These are phyloP conservation scores for Salix koriyanagi DNA, from an alignment of 345 rosid species.

Conservation along the genomic window DNA sequence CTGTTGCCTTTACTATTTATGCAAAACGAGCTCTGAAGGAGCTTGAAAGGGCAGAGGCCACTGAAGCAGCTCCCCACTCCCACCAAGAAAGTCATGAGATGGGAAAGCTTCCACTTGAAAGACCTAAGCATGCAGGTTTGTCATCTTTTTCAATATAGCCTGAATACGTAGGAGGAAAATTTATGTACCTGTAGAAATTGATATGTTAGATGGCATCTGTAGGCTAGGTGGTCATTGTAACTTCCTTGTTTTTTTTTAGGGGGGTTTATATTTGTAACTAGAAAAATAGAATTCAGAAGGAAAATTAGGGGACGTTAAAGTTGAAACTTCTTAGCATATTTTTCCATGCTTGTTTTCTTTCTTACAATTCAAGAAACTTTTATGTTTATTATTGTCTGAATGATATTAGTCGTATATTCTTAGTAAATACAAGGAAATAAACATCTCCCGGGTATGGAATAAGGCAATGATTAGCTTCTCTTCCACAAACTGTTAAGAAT, in stretches of 20 bases:
- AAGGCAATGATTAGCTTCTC: not conserved
- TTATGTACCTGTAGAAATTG: constrained; percentile 19
- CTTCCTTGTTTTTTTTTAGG: not conserved
- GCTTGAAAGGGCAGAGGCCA: constrained; percentile 11
- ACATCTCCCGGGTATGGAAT: not conserved
- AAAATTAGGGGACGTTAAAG: not conserved
- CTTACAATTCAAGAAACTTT: not conserved
- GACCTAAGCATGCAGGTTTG: constrained; percentile 1
- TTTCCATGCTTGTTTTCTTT: not conserved
- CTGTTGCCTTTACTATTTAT: constrained; percentile 24
- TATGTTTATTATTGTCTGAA: not conserved
- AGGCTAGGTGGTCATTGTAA: not conserved
- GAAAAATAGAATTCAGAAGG: not conserved
- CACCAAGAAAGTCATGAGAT: constrained; percentile 10
- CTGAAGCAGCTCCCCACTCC: not conserved
- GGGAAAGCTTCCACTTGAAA: constrained; percentile 19
- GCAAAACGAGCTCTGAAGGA: constrained; percentile 32
- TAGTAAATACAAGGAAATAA: not conserved
- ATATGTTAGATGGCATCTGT: not conserved
- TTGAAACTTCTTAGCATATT: not conserved
- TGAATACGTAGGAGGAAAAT: not conserved
- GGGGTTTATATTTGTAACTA: constrained; percentile 8
- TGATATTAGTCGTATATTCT: not conserved
- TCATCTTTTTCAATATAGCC: constrained; percentile 10
- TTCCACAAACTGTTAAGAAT: not conserved